A percentile compares a stretch with the other conserved stretches of the same genome.
Conservation (phyloP, 306 rosid species). For the Corylus heterophylla region DNA sequence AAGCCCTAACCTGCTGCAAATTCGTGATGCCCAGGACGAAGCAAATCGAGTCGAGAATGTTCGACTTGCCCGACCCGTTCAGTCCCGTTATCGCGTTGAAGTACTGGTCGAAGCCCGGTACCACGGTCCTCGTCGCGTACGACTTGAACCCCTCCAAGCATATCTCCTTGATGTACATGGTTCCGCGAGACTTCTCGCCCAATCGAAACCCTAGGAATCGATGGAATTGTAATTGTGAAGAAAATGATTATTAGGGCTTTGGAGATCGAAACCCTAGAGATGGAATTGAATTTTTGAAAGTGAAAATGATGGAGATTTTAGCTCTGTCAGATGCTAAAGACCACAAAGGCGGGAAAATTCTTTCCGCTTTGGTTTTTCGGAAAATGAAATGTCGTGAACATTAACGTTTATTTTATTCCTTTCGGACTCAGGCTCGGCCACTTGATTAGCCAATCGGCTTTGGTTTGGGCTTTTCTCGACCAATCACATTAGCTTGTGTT, state of each 20-base stretch:
- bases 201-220: neutral
- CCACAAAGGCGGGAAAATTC: conserved; percentile 8
- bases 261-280: conserved; percentile 44
- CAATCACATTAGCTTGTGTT: neutral
- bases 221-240: neutral
- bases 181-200: neutral
- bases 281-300: conserved; percentile 20
- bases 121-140: conserved; percentile 87
- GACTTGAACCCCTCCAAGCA: conserved; percentile 99
- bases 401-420: neutral
- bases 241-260: conserved; percentile 27
- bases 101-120: conserved; percentile 80
- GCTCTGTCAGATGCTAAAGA: neutral
- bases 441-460: neutral
- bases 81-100: conserved; percentile 94
- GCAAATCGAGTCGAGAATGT: conserved; percentile 91
- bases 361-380: neutral
- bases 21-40: conserved; percentile 90
- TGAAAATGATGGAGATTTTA: neutral
- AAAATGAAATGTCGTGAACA: neutral
- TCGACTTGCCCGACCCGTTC: conserved; percentile 96
- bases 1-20: conserved; percentile 89
- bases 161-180: conserved; percentile 80
- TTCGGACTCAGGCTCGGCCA: neutral
- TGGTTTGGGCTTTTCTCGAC: neutral